Percentiles rank a stretch among this genome's conserved stretches.
Conservation (phyloP, 495 filamentous ascomycete species). For the Letharia lupina region DNA sequence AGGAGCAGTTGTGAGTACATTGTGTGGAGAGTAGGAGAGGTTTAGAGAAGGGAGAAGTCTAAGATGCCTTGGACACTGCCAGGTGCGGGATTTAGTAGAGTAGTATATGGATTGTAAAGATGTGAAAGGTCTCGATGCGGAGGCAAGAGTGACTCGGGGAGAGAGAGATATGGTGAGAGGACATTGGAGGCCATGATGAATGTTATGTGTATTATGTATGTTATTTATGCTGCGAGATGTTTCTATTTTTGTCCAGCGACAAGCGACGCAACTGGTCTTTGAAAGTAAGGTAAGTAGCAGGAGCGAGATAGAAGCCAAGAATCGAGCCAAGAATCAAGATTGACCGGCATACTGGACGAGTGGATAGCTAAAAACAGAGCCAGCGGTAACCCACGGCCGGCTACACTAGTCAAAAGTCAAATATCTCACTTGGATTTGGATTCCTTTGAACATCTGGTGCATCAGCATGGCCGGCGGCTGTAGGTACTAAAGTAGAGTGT, state of each 20-base stretch:
- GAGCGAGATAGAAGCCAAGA: background rate
- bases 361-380: conserved; percentile 7
- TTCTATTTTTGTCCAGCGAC: conserved; percentile 11
- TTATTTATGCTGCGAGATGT: background rate
- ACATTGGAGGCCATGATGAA: conserved; percentile 8
- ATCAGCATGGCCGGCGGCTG: conserved; percentile 4
- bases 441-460: no score
- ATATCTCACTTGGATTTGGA: no score
- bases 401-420: no score
- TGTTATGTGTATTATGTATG: conserved; percentile 10
- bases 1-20: conserved; percentile 16
- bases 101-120: background rate
- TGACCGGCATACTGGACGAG: no score
- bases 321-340: no score
- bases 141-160: background rate
- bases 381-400: conserved; percentile 1
- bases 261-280: background rate
- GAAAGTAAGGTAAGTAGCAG: background rate
- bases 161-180: background rate
- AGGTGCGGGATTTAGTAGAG: background rate
- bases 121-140: background rate
- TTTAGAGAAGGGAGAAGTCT: background rate
- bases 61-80: background rate
- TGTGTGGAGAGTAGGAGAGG: background rate
- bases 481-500: background rate